phyloP scores from a whole-genome alignment of 352 stramenopile species.

The Pilasporangium apinafurcum region DNA sequence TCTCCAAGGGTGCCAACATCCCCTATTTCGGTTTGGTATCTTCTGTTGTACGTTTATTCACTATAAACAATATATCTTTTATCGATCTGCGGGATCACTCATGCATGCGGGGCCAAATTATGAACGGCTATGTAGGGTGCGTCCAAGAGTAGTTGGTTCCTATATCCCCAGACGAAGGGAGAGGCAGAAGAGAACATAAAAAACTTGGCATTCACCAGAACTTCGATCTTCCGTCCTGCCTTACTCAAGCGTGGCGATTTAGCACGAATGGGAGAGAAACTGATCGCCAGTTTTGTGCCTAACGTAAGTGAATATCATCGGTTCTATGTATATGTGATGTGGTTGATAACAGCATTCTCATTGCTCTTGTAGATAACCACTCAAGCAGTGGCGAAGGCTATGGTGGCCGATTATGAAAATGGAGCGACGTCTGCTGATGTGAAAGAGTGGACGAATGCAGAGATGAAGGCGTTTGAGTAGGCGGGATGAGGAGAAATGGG shows the following conservation, averaged over 20 bases:
- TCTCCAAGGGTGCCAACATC: constrained; percentile 31
- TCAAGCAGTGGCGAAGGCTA: constrained; percentile 47
- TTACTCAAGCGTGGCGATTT: constrained; percentile 56
- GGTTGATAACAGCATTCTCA: neutral
- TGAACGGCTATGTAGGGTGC: constrained; percentile 21
- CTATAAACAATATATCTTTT: neutral
- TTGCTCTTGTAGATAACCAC: constrained; percentile 34
- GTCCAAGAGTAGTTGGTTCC: constrained; percentile 72
- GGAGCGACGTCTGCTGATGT: constrained; percentile 11
- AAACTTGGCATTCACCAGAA: constrained; percentile 43
- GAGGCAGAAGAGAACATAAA: constrained; percentile 64
- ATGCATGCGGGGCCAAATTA: no score
- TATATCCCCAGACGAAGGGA: constrained; percentile 75
- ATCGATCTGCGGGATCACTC: neutral
- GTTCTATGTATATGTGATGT: neutral
- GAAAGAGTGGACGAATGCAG: constrained; percentile 41
- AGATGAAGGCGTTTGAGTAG: constrained; percentile 55
- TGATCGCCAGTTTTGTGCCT: constrained; percentile 40
- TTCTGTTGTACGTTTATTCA: constrained; percentile 25
- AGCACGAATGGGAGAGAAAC: constrained; percentile 41
- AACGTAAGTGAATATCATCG: constrained; percentile 23
- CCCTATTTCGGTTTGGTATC: constrained; percentile 68
- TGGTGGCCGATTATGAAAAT: constrained; percentile 69
- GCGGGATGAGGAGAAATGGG: no score
- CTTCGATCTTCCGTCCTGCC: constrained; percentile 48